Base-by-base conservation (phyloP, 2,329 filamentous ascomycete genomes). In the Drechslerella dactyloides region DNA sequence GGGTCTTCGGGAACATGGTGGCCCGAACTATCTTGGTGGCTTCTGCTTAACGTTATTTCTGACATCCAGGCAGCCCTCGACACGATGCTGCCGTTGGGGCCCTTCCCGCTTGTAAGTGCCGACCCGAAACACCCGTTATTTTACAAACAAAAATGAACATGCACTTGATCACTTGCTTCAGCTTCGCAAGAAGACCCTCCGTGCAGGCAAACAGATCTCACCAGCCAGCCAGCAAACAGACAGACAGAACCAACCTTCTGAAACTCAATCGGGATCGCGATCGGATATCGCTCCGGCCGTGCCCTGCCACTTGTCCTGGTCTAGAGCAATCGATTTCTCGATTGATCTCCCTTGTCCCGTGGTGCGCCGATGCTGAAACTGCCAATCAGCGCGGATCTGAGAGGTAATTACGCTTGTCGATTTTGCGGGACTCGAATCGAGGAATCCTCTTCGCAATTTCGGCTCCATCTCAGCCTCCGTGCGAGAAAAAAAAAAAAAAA, bases 181-280 rank as follows among this genome's bases (percentile, higher is more conserved):
- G 37, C 11, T 42, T 42, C 6, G 37, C 13, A 17, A 42, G 13
- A 13, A 15, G 13, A 17, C 21, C 44, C 15, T 10, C 4, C 17
- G 6, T 3, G 2, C 44, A 10, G 21, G 44, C 44, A 11, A 48
- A 21, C 44, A 48, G 27, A 33, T 4, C 27, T 8, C 27, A 33
- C 27, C 27, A 4, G 27, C 27, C 27, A 33, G 27, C 27, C 27
- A 33, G 27, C 27, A 8, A 33, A 48, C 44, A 48, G 44, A 5
- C 17, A 2, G 44, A 8, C 2, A 19, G 4, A 48, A 48, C 8
- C 44, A 19, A 17, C 44, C n/a, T 4, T 10, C 44, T 48, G 44
- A 48, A 48, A 48, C 44, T 48, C 44, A 48, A 48, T 48, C 44
- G 44, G 44, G 44, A 23, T 23, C 44, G 44, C 44, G 44, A 48